A percentile compares a stretch with the other conserved stretches of the same genome.
These are phyloP conservation scores for Hypoxylon lienhwacheense DNA, from an alignment of 495 filamentous ascomycete genomes.

Conservation along the genomic window DNA sequence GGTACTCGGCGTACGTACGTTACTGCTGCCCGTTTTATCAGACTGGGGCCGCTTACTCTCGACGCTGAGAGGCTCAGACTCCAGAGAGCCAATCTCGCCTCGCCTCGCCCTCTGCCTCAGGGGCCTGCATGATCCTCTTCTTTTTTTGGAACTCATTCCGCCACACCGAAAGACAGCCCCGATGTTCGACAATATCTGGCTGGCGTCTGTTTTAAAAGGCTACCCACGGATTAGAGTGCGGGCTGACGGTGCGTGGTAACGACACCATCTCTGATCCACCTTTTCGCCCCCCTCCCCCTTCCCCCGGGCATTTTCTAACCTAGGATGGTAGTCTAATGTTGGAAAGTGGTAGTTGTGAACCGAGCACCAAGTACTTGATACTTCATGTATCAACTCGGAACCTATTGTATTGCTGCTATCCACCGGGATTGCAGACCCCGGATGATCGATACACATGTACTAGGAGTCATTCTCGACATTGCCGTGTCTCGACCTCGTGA, in stretches of 20 bases:
- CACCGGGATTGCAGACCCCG: conserved; percentile 5
- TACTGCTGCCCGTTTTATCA: conserved; percentile 12
- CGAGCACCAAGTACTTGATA: conserved; percentile 18
- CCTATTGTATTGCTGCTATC: conserved; percentile 7
- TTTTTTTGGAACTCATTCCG: conserved; percentile 15
- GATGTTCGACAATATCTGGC: neutral
- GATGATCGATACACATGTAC: conserved; percentile 19
- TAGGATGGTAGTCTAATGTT: conserved; percentile 4
- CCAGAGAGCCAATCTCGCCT: conserved; percentile 21
- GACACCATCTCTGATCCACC: conserved; percentile 18
- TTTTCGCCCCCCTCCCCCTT: no score
- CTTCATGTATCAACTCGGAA: conserved; percentile 22
- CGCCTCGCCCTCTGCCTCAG: conserved; percentile 10
- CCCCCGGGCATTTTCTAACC: no score
- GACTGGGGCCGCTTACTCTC: conserved; percentile 31
- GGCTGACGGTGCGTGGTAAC: conserved; percentile 19
- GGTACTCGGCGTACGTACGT: conserved; percentile 25
- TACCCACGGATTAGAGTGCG: conserved; percentile 22
- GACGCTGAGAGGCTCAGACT: conserved; percentile 19
- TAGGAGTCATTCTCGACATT: conserved; percentile 21
- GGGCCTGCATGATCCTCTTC: conserved; percentile 11
- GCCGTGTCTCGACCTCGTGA: conserved; percentile 21
- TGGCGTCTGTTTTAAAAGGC: conserved; percentile 27
- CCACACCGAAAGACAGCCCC: conserved; percentile 5
- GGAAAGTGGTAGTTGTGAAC: conserved; percentile 11